Conservation (phyloP, 78 protist genomes). For the Dictyostelium citrinum region DNA sequence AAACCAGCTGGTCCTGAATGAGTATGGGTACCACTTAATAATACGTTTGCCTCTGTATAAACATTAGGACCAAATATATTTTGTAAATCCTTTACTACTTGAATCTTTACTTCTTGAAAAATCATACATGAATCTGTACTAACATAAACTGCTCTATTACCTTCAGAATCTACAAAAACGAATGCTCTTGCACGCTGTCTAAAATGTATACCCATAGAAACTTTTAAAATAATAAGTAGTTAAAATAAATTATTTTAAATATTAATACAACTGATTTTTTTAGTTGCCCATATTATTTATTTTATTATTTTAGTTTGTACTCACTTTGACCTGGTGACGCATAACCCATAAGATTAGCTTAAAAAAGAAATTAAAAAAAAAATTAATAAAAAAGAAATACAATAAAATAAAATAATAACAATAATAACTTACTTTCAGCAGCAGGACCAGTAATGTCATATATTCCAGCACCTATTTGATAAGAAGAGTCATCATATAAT, state of each 20-base stretch:
- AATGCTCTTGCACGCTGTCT: constrained; percentile 78
- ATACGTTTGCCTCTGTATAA: constrained; percentile 71
- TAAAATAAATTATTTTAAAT: too few relatives aligned
- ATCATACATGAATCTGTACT: constrained; percentile 80
- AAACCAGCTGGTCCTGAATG: constrained; percentile 90
- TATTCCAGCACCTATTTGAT: constrained; percentile 78
- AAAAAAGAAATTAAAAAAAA: too few relatives aligned
- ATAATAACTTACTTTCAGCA: too few relatives aligned
- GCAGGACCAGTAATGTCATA: constrained; percentile 87
- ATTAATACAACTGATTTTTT: too few relatives aligned
- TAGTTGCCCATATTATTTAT: too few relatives aligned
- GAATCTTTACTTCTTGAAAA: constrained; percentile 53
- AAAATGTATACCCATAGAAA: constrained; percentile 67
- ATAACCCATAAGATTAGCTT: constrained; percentile 82
- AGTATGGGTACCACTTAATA: constrained; percentile 84
- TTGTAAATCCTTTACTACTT: constrained; percentile 40
- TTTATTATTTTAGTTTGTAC: too few relatives aligned
- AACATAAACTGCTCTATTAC: constrained; percentile 72
- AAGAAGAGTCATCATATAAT: constrained; percentile 15
- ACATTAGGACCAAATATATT: constrained; percentile 7
- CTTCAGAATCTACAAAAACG: constrained; percentile 52
- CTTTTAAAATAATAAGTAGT: too few relatives aligned
- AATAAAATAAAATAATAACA: too few relatives aligned
- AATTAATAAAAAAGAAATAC: too few relatives aligned
- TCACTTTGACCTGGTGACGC: too few relatives aligned